Evolutionary conservation across 2,329 filamentous ascomycete genomes (phyloP).

Genomic region (Aspergillus sojae): DNA sequence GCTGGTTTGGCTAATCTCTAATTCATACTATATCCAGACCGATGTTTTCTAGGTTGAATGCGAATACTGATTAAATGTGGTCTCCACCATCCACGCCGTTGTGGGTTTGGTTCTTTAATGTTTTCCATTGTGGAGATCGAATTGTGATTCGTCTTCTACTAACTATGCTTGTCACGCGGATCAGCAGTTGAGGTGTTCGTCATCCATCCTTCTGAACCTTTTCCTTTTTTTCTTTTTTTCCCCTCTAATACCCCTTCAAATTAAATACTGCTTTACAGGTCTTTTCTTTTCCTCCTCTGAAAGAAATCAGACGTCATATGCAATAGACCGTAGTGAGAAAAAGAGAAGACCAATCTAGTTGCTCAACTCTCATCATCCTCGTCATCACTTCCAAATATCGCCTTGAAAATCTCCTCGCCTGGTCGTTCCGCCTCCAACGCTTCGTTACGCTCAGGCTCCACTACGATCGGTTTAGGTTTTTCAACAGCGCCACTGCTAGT

Average conservation of each 20-base stretch:
- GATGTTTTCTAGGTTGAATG: not conserved
- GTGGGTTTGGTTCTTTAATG: not conserved
- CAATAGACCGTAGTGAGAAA: not conserved
- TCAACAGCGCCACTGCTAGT: conserved; percentile 19
- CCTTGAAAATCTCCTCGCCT: conserved; percentile 79
- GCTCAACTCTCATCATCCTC: conserved; percentile 54
- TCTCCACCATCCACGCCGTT: not conserved
- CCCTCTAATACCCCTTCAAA: too few species aligned
- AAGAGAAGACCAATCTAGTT: not conserved
- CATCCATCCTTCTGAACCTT: not conserved
- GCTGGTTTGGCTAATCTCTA: not conserved
- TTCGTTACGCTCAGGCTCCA: conserved; percentile 77
- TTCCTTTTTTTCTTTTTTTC: not conserved
- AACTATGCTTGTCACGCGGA: not conserved
- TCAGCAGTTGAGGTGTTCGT: not conserved
- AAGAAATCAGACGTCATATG: not conserved
- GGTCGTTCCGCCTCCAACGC: conserved; percentile 74
- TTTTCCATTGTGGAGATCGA: not conserved
- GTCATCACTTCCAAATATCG: conserved; percentile 90
- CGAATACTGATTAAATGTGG: not conserved
- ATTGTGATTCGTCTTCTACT: conserved; percentile 1
- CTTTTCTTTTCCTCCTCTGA: not conserved
- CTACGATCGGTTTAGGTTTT: conserved; percentile 35
- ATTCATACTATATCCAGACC: not conserved
- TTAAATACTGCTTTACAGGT: too few species aligned